A percentile compares a stretch with the other conserved stretches of the same genome.
Conservation (phyloP, 176 grass and related monocot genomes). For the Lolium perenne region DNA sequence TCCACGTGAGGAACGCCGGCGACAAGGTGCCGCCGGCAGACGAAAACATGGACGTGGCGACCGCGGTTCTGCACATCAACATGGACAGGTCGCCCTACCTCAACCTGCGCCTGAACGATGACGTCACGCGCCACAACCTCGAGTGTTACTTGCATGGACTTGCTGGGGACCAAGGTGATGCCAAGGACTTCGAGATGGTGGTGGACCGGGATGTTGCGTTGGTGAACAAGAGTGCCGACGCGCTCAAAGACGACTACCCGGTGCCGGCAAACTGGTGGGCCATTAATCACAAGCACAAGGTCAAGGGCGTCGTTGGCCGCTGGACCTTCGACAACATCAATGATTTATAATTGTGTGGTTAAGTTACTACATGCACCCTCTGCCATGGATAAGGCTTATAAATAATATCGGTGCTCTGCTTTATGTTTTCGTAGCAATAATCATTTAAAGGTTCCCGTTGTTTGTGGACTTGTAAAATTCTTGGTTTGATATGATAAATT, state of each 20-base stretch:
- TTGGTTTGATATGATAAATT: too few species aligned
- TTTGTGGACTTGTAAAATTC: too few species aligned
- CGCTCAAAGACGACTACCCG: constrained; percentile 59
- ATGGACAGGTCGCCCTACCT: constrained; percentile 60
- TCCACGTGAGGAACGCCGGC: constrained; percentile 60
- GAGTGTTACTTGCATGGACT: constrained; percentile 81
- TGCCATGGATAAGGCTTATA: not conserved
- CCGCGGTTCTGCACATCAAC: not conserved
- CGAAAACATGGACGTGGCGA: not conserved
- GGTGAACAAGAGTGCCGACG: constrained; percentile 60
- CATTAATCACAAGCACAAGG: constrained; percentile 63
- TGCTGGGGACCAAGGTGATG: constrained; percentile 55
- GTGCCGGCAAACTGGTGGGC: constrained; percentile 58
- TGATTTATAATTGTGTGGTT: not conserved
- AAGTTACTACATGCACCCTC: not conserved
- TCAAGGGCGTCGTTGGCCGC: constrained; percentile 46
- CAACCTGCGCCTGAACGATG: constrained; percentile 40
- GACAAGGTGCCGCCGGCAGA: constrained; percentile 24
- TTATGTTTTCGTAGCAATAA: not conserved
- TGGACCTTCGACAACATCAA: constrained; percentile 57
- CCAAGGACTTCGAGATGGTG: constrained; percentile 60
- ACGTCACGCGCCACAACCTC: constrained; percentile 57
- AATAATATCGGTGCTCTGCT: too few species aligned
- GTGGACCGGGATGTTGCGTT: constrained; percentile 73
- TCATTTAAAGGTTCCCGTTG: too few species aligned